Percentiles rank a stretch among this genome's conserved stretches.
Conservation (phyloP, 2,329 filamentous ascomycete genomes). For the Hymenoscyphus albidus region DNA sequence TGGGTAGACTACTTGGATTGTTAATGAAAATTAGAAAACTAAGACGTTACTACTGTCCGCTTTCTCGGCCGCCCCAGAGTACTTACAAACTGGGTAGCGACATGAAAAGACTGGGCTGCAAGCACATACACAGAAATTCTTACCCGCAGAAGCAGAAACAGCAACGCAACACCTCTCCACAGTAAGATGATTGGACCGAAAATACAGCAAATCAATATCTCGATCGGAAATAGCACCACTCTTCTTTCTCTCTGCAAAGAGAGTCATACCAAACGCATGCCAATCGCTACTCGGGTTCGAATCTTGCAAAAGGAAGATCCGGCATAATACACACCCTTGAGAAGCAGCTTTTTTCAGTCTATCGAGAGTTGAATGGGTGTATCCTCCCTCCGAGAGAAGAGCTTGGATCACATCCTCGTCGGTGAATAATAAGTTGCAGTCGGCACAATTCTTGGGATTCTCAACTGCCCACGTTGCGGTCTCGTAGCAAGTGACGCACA, state of each 20-base stretch:
- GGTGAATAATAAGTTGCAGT: constrained; percentile 6
- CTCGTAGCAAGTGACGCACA: constrained; percentile 1
- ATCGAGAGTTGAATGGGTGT: background rate
- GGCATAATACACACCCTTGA: constrained; percentile 13
- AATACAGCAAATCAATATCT: constrained; percentile 14
- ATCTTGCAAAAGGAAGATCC: constrained; percentile 15
- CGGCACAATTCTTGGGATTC: constrained; percentile 2
- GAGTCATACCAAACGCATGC: background rate
- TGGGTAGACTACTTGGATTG: too few species aligned
- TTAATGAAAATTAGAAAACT: too few species aligned
- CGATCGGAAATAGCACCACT: background rate
- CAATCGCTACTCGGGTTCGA: constrained; percentile 6
- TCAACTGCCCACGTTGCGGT: constrained; percentile 1
- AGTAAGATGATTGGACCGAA: constrained; percentile 1
- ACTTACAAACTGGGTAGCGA: too few species aligned
- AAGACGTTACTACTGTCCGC: too few species aligned
- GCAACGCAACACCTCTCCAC: constrained; percentile 8
- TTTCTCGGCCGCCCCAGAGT: too few species aligned
- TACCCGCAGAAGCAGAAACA: constrained; percentile 10
- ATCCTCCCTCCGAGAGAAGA: constrained; percentile 7
- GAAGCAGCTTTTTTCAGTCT: background rate
- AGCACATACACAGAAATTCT: background rate
- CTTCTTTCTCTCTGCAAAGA: constrained; percentile 3
- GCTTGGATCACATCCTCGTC: background rate
- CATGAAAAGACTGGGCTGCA: background rate